Percentiles rank a stretch among this genome's conserved stretches.
phyloP scores from a whole-genome alignment of 2,329 filamentous ascomycete species.

The Fusarium sp. region DNA sequence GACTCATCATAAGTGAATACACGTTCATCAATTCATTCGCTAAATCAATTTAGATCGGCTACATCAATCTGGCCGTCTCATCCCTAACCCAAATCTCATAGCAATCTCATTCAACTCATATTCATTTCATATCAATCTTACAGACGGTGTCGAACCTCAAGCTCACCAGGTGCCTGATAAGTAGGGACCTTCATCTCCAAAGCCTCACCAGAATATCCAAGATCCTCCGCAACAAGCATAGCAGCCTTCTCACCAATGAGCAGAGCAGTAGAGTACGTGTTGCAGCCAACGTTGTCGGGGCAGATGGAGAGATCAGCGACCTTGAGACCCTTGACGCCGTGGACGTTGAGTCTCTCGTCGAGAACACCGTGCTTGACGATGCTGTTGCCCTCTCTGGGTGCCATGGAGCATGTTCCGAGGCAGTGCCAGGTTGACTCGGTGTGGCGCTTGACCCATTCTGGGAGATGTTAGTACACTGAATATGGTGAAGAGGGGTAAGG shows the following conservation, averaged over 20 bases:
- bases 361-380: conserved; percentile 85
- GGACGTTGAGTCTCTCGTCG: conserved; percentile 81
- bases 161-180: conserved; percentile 69
- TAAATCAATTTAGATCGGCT: conserved; percentile 17
- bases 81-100: not conserved
- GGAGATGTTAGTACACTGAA: not conserved
- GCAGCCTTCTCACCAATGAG: conserved; percentile 54
- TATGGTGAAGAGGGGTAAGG: fast-evolving
- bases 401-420: conserved; percentile 80
- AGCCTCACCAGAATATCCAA: conserved; percentile 78
- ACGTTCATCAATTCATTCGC: conserved; percentile 12
- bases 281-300: conserved; percentile 81
- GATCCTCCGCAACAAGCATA: conserved; percentile 76
- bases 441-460: conserved; percentile 74
- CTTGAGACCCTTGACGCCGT: conserved; percentile 82
- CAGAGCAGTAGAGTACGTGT: conserved; percentile 62
- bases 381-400: conserved; percentile 79
- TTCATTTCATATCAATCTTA: conserved; percentile 41
- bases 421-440: conserved; percentile 73
- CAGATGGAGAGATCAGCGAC: conserved; percentile 82
- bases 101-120: not conserved
- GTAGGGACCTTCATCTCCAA: conserved; percentile 81
- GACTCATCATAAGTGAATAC: not conserved
- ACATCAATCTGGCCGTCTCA: conserved; percentile 10
- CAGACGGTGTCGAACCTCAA: conserved; percentile 55